These are phyloP conservation scores for Cercospora sp. DNA, from an alignment of 2,329 filamentous ascomycete genomes.

Conservation along the genomic window DNA sequence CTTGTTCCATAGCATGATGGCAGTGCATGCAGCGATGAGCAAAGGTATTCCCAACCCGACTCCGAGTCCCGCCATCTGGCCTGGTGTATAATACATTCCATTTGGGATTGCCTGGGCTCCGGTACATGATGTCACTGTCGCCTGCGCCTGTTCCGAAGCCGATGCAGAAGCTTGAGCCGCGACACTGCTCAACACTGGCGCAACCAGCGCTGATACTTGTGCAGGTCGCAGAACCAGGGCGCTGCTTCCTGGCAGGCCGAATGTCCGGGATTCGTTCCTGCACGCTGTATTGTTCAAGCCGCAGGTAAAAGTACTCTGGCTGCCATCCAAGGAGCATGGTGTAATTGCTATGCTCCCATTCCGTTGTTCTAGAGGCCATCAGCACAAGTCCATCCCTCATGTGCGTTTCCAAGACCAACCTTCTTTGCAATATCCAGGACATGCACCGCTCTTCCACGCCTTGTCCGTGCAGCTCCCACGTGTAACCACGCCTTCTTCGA, in stretches of 20 bases:
- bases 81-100: conserved; percentile 25
- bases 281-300: conserved; percentile 34
- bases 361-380: conserved; percentile 12
- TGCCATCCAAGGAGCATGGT: conserved; percentile 29
- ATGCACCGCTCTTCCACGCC: conserved; percentile 35
- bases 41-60: conserved; percentile 35
- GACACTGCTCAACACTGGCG: conserved; percentile 24
- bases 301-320: conserved; percentile 37
- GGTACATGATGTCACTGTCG: conserved; percentile 5
- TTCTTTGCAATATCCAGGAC: conserved; percentile 35
- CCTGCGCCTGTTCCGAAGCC: neutral
- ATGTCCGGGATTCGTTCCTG: conserved; percentile 29
- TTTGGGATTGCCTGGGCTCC: neutral
- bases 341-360: conserved; percentile 29
- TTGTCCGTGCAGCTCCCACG: conserved; percentile 39
- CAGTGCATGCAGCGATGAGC: conserved; percentile 30
- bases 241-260: conserved; percentile 30
- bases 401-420: conserved; percentile 23
- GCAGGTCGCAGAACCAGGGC: conserved; percentile 34
- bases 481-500: conserved; percentile 34
- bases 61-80: conserved; percentile 36
- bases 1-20: conserved; percentile 29
- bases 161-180: conserved; percentile 17
- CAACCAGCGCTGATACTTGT: conserved; percentile 34
- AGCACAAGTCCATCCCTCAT: conserved; percentile 3